Percentiles rank a stretch among this genome's conserved stretches.
These are phyloP conservation scores for Ambrosiella cleistominuta DNA, from an alignment of 2,329 filamentous ascomycete genomes.

Conservation along the genomic window DNA sequence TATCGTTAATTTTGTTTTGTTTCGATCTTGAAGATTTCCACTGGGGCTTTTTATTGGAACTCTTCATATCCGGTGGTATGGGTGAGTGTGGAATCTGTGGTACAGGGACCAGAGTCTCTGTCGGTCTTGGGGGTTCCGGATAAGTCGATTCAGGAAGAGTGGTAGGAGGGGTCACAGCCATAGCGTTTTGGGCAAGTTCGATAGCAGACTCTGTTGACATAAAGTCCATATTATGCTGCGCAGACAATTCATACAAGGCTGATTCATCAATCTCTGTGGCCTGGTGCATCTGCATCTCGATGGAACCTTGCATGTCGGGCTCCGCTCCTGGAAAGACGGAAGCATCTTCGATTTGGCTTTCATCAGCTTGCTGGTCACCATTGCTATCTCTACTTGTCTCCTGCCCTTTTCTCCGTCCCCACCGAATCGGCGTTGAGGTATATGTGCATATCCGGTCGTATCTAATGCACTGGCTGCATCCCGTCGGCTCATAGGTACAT, in stretches of 20 bases:
- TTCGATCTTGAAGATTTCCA: background rate
- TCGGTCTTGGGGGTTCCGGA: background rate
- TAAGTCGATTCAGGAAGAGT: background rate
- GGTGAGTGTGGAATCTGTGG: background rate
- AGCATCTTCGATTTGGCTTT: background rate
- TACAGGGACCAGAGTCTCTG: background rate
- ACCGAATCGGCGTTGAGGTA: conserved; percentile 13
- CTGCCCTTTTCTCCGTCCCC: background rate
- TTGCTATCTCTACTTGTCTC: background rate
- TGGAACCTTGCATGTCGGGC: background rate
- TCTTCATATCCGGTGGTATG: background rate
- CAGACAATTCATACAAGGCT: background rate
- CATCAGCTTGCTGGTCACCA: background rate
- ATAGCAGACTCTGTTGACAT: background rate
- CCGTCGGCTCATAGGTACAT: conserved; percentile 26
- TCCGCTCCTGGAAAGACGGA: background rate
- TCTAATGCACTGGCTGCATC: conserved; percentile 23
- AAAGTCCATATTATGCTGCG: background rate
- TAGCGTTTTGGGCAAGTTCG: conserved; percentile 4
- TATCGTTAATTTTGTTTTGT: background rate
- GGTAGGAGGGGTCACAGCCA: background rate
- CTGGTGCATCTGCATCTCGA: background rate
- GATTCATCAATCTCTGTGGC: background rate
- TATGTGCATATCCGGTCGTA: conserved; percentile 23
- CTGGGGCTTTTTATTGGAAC: background rate